Base-by-base conservation (phyloP, 179 eudicot species). In the Drosera spatulata region DNA sequence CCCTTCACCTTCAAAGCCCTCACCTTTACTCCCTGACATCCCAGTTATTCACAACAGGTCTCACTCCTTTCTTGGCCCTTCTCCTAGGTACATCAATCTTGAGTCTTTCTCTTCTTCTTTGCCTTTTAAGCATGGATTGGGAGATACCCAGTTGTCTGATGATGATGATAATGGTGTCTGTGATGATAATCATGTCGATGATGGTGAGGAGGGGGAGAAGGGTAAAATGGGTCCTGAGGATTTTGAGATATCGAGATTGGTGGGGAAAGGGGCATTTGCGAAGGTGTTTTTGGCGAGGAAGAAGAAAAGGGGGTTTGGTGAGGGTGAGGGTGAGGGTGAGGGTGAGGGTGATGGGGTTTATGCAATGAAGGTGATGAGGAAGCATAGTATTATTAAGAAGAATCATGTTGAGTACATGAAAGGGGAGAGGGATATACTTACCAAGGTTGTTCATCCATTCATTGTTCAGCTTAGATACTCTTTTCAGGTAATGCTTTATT, bases 371-470 rank as follows among this genome's bases (percentile, higher is more conserved):
- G 33, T 22, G 33, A 22, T 22, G 33, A 22, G 1, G 33, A 22
- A 22, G 33, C 33, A 22, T 22, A 22, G 33, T 22, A 22, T 22
- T 22, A 22, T 22, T 22, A 22, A 22, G 33, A 22, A 22, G 33
- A 22, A 22, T 22, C 33, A 22, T 22, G 33, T 22, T 22, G 95
- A 91, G 79, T 91, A 88, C 60, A 91, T 91, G 98, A 88, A 67
- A 51, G 95, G 95, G 61, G 98, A 91, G 73, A 85, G 98, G 73
- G 96, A 91, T 84, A 91, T 91, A 72, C 85, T 91, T 47, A 86
- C 96, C 22, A 88, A 88, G 77, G 89, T 91, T 22, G 80, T 77
- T 63, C 95, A 91, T 61, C 98, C 98, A 52, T 91, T 88, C 61
- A 79, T 91, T 78, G 96, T 91, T 49, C 94, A 80, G 71, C 96